phyloP scores from a whole-genome alignment of 1,139 yeast genomes.

The Taphrina wiesneri region DNA sequence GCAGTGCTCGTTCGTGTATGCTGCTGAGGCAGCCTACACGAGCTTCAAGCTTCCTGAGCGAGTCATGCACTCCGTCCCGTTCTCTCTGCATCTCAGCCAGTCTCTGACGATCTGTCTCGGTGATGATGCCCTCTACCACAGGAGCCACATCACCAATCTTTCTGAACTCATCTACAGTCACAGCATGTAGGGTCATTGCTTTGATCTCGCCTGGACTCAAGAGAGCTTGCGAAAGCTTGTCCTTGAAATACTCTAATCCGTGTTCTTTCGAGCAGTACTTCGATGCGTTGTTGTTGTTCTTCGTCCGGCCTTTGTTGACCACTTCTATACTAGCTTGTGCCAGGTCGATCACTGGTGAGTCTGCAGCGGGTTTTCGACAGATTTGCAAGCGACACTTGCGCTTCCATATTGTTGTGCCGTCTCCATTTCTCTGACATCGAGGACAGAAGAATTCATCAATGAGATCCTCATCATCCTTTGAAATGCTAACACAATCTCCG shows the following conservation, averaged over 20 bases:
- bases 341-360: constrained; percentile 10
- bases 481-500: constrained; percentile 70
- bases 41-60: constrained; percentile 37
- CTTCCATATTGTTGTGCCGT: constrained; percentile 58
- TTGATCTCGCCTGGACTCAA: constrained; percentile 40
- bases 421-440: constrained; percentile 62
- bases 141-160: constrained; percentile 48
- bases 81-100: constrained; percentile 20
- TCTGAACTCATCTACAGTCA: constrained; percentile 45
- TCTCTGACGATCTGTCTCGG: constrained; percentile 31
- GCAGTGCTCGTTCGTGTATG: constrained; percentile 39
- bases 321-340: constrained; percentile 28
- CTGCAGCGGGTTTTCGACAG: constrained; percentile 61
- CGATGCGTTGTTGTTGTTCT: background rate
- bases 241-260: constrained; percentile 59
- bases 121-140: constrained; percentile 38
- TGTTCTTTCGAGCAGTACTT: constrained; percentile 79
- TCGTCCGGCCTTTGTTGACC: constrained; percentile 39
- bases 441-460: constrained; percentile 73
- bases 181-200: constrained; percentile 48
- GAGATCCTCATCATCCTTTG: constrained; percentile 56
- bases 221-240: constrained; percentile 31
- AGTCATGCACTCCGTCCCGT: constrained; percentile 7
- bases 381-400: constrained; percentile 65
- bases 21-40: constrained; percentile 38